A percentile compares a stretch with the other conserved stretches of the same genome.
Evolutionary conservation across 2,329 filamentous ascomycete species (phyloP).

Genomic region (Pseudogymnoascus sp.): DNA sequence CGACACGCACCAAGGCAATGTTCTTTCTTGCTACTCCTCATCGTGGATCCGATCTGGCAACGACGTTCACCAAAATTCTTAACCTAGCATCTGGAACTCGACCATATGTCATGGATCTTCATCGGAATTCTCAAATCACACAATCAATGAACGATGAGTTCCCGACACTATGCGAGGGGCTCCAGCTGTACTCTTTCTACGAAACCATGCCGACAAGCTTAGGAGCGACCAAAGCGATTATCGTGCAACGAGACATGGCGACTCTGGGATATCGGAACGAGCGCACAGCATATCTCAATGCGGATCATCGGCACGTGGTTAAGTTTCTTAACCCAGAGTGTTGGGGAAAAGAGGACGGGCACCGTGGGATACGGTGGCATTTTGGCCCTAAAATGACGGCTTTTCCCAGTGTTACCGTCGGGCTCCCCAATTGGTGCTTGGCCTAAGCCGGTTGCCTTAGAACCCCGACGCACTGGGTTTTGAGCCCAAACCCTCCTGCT

Average conservation of each 20-base stretch:
- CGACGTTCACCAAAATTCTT: background rate
- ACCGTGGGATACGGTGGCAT: too few relatives aligned
- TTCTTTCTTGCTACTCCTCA: constrained; percentile 34
- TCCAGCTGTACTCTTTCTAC: background rate
- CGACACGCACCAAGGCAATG: constrained; percentile 23
- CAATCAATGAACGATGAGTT: background rate
- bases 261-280: constrained; percentile 9
- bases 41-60: constrained; percentile 16
- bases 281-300: constrained; percentile 27
- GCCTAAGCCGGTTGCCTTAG: too few relatives aligned
- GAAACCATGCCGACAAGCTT: constrained; percentile 24
- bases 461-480: too few relatives aligned
- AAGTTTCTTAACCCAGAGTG: constrained; percentile 22
- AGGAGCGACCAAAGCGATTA: constrained; percentile 22
- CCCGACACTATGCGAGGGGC: background rate
- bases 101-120: background rate
- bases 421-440: too few relatives aligned
- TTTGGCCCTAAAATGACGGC: too few relatives aligned
- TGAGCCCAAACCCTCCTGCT: too few relatives aligned
- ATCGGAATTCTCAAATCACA: background rate
- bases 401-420: too few relatives aligned
- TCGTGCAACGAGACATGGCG: constrained; percentile 41
- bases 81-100: background rate
- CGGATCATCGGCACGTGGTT: constrained; percentile 29
- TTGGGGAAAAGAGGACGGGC: too few relatives aligned